These are phyloP conservation scores for Ambrosia trifida DNA, from an alignment of 129 eudicot genomes.

Conservation along the genomic window DNA sequence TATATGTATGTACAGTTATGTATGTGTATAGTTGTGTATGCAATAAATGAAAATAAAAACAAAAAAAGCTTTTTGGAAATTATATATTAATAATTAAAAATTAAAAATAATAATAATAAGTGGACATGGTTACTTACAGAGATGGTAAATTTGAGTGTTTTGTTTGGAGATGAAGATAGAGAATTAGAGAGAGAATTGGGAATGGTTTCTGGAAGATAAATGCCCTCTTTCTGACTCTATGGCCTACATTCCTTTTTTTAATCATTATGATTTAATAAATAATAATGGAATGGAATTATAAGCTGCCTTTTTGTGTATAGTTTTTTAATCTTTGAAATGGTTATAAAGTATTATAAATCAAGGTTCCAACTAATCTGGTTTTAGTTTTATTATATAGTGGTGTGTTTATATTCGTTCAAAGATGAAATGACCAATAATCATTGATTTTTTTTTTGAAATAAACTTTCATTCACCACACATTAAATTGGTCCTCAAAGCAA, in stretches of 20 bases:
- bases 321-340: background rate
- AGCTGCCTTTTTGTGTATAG: background rate
- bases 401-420: too few species aligned
- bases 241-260: constrained; percentile 8
- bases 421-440: too few species aligned
- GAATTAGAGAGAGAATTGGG: constrained; percentile 27
- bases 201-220: constrained; percentile 33
- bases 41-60: constrained; percentile 30
- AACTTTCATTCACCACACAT: too few species aligned
- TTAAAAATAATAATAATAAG: constrained; percentile 3
- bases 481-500: too few species aligned
- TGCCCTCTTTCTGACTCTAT: constrained; percentile 2
- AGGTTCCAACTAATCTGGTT: background rate
- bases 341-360: background rate
- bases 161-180: constrained; percentile 25
- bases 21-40: constrained; percentile 23
- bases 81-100: background rate
- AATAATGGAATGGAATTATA: constrained; percentile 11
- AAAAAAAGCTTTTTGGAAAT: constrained; percentile 36
- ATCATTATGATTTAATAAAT: background rate
- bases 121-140: constrained; percentile 24
- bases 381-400: background rate
- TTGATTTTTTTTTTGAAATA: too few species aligned
- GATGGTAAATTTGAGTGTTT: constrained; percentile 36
- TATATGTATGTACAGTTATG: constrained; percentile 3